Evolutionary conservation across 345 rosid genomes (phyloP), one percentile per base, ranked within the genome.

Genomic region (Camelina laxa): DNA sequence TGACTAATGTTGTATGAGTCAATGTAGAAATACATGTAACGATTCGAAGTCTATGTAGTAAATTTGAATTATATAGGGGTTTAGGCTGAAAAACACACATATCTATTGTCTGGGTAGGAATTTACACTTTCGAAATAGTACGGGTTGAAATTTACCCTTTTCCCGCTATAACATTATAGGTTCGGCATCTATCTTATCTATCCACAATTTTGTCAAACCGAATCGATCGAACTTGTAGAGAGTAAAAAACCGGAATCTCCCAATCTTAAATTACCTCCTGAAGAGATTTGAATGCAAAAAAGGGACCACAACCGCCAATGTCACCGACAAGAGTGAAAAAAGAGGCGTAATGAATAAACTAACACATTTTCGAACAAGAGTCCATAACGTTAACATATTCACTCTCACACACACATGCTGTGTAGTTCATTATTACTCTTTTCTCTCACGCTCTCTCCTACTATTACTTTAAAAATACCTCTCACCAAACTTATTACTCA

Each of bases 381-480:
- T 68, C 69, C 74, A 75, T 75, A 59, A 75, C 79, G 79, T 75
- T 68, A 75, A 75, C 78, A 68, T 60, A 38, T 9, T 68, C 74
- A 75, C 48, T 75, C 74, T 59, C 73, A 68, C 79, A 75, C 69
- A 75, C 74, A 10, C 79, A 30, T 61, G 67, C 49, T 19, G 13
- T 60, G 69, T 68, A 45, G 3, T 45, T 61, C 69, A 75, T 75
- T 60, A 75, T 69, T 69, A 60, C 75, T 24, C 58, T 69, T 27
- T 0, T 36, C 67, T 19, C 69, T 42, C 74, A 60, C 48, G 68
- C 74, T 22, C 77, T 55, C 65, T 65, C 59, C 20, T 65, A 49
- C 27, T 65, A 59, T 74, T 15, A 21, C 67, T 67, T 74, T 60
- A 60, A 49, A 60, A 49, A 60, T 19, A 20, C 9, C 30, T 57